Evolutionary conservation across 345 rosid genomes (phyloP), one percentile per base, ranked within the genome.

Genomic region (Salix purpurea): DNA sequence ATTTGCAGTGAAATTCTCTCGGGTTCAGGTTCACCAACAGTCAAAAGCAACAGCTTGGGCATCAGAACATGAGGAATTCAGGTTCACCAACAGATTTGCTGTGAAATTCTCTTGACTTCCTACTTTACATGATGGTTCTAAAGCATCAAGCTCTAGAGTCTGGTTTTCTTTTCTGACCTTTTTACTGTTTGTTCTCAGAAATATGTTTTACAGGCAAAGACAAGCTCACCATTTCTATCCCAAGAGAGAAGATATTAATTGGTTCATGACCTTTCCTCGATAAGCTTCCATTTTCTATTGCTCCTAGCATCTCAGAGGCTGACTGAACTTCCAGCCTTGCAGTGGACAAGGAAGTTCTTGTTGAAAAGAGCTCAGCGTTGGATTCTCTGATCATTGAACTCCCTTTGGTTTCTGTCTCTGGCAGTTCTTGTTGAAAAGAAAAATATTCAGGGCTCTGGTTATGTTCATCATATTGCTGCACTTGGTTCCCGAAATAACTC

Each of bases 91-190:
- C 23, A n/a, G 32, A 30, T 30, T 30, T 30, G 32, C 32, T 30
- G 72, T 67, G 67, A 67, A 36, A 65, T 61, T 74, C 74, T 64
- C 79, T 24, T 28, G 24, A 15, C 61, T 69, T 69, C 28, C 74
- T 54, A 54, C 73, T 60, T 74, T 68, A 21, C 1, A 42, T 14
- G 23, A 18, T 48, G 73, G 73, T 37, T 65, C 23, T 73, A 74
- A 24, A 37, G 32, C 67, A 54, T 1, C 39, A 30, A 16, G n/a
- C 12, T 34, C 70, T 56, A 2, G 26, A 36, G 21, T 60, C 65
- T 79, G 83, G 76, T 73, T 82, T 65, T 84, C 86, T 54, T 81
- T 79, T 69, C 79, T 70, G 66, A 75, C 65, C 28, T 81, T 52
- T 60, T 62, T 69, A 77, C 72, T 42, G n/a, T 3, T 50, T 71